Base-by-base conservation (phyloP, 345 rosid genomes). In the Hibiscus tridactylites region DNA sequence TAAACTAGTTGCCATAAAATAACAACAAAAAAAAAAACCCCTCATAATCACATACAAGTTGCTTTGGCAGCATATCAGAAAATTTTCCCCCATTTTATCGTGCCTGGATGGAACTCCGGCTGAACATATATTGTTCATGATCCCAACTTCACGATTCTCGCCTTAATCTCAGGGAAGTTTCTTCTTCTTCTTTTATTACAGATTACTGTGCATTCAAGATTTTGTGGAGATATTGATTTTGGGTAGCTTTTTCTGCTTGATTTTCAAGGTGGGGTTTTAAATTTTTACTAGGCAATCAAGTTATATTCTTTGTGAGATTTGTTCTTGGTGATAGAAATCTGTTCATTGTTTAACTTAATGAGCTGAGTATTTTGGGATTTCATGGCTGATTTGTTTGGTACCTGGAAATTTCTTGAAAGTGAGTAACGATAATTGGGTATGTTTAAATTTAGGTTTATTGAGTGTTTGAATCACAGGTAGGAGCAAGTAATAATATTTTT, bases 71-170 rank as follows among this genome's bases (percentile, higher is more conserved):
- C 47, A n/a, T n/a, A 3, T 35, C 4, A 3, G 10, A 9, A 4
- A 0, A 1, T 9, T 17, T 37, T 0, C 8, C 1, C 2, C 10
- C 0, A 4, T 17, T 63, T 63, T 37, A 3, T 9, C 19, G 5
- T 35, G 28, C 68, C 68, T 37, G 5, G 16, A 63, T 63, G 31
- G 67, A 64, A 39, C 5, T 64, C 68, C 11, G 68, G 29, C 47
- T 39, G 29, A 10, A 33, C 24, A 31, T 44, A 21, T 59, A 35
- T 35, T 54, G 10, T 56, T 54, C 60, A 56, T 74, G 75, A 60
- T 74, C 15, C 62, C 37, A 6, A 16, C 21, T 69, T 28, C 66
- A 66, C 65, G 66, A 67, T 79, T 74, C 71, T 61, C 46, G 65
- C 61, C 67, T 54, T 72, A 68, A 71, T 39, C 33, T 9, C 60